phyloP scores from a whole-genome alignment of 2,329 filamentous ascomycete genomes.

The Fusarium temperatum region DNA sequence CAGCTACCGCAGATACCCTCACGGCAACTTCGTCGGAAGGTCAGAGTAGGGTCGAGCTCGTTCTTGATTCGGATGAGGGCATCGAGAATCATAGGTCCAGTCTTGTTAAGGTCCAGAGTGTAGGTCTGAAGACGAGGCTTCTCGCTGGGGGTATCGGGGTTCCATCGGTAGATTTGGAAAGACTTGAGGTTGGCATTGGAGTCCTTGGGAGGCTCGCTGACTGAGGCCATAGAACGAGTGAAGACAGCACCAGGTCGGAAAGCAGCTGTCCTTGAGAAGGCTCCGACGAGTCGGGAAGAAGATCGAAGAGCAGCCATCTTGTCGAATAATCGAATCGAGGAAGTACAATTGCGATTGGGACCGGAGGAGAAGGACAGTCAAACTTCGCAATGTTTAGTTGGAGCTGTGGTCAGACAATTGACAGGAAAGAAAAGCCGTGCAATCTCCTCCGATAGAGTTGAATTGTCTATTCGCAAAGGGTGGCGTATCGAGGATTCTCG shows the following conservation, averaged over 20 bases:
- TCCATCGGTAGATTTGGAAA: slow-evolving; percentile 99
- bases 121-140: slow-evolving; percentile 98
- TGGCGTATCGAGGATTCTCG: slow-evolving; percentile 38
- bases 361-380: slow-evolving; percentile 43
- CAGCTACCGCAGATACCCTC: slow-evolving; percentile 99
- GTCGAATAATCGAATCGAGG: slow-evolving; percentile 32
- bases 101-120: slow-evolving; percentile 97
- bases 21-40: slow-evolving; percentile 93
- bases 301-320: slow-evolving; percentile 71
- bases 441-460: slow-evolving; percentile 41
- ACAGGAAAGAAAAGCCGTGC: slow-evolving; percentile 41
- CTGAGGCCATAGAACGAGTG: slow-evolving; percentile 63
- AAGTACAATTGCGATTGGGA: slow-evolving; percentile 22
- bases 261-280: slow-evolving; percentile 53
- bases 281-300: slow-evolving; percentile 62
- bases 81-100: slow-evolving; percentile 97
- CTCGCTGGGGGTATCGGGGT: slow-evolving; percentile 87
- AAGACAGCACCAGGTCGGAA: slow-evolving; percentile 53
- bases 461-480: slow-evolving; percentile 35
- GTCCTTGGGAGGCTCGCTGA: slow-evolving; percentile 67
- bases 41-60: slow-evolving; percentile 94
- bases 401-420: slow-evolving; percentile 38
- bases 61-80: slow-evolving; percentile 99
- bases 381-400: slow-evolving; percentile 32
- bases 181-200: slow-evolving; percentile 82